A percentile compares a stretch with the other conserved stretches of the same genome.
These are phyloP conservation scores for Mucor lusitanicus DNA, from an alignment of 371 early-diverging fungal genomes.

Conservation along the genomic window DNA sequence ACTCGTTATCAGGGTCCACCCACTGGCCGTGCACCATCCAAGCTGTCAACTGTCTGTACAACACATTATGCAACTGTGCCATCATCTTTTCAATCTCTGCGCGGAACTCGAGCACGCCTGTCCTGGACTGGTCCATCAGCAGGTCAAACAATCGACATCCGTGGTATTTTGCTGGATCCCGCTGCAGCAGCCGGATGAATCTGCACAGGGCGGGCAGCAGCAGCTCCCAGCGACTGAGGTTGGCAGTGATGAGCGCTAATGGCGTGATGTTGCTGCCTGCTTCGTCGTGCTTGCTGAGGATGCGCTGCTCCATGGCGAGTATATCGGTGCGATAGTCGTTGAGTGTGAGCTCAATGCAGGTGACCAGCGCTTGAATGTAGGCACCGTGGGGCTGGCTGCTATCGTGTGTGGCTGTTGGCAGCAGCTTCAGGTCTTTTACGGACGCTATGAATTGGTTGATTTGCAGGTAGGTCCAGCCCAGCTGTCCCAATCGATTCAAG, in stretches of 20 bases:
- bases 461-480: constrained; percentile 61
- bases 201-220: constrained; percentile 47
- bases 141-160: constrained; percentile 61
- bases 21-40: constrained; percentile 80
- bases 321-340: constrained; percentile 58
- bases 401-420: neutral
- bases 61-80: constrained; percentile 55
- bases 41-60: constrained; percentile 67
- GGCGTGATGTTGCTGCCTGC: constrained; percentile 50
- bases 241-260: constrained; percentile 42
- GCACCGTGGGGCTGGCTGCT: constrained; percentile 27
- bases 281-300: constrained; percentile 51
- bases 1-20: constrained; percentile 65
- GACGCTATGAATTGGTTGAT: constrained; percentile 46
- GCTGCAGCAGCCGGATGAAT: constrained; percentile 29
- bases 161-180: constrained; percentile 37
- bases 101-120: constrained; percentile 59
- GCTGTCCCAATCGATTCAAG: constrained; percentile 62
- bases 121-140: constrained; percentile 56
- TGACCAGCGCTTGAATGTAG: constrained; percentile 58
- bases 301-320: constrained; percentile 56
- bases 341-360: constrained; percentile 51
- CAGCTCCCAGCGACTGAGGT: constrained; percentile 44
- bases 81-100: constrained; percentile 57
- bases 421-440: constrained; percentile 16